Conservation (phyloP, 2,329 filamentous ascomycete genomes). For the Trichoderma semiorbis region DNA sequence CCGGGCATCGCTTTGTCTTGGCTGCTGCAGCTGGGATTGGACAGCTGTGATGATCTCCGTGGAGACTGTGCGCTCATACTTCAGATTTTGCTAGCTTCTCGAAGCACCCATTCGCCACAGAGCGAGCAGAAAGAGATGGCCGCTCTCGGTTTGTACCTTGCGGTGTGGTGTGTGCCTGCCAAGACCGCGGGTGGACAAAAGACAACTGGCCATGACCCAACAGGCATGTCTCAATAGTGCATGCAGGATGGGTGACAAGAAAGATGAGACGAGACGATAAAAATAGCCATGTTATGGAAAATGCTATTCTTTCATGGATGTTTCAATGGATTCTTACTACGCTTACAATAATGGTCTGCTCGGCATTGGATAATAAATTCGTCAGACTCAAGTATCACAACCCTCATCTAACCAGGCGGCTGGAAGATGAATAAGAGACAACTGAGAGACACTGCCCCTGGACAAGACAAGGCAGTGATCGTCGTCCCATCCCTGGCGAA, state of each 20-base stretch:
- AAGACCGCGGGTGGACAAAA: neutral
- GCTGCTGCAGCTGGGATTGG: slow-evolving; percentile 8
- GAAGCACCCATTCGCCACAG: neutral
- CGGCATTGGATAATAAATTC: neutral
- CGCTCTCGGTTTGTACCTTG: neutral
- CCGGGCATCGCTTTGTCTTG: neutral
- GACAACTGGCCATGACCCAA: neutral
- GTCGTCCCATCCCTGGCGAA: neutral
- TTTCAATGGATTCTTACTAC: neutral
- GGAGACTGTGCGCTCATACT: neutral
- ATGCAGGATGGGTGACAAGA: neutral
- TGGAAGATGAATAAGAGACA: neutral
- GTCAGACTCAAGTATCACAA: neutral
- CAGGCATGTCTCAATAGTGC: neutral
- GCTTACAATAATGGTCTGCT: neutral
- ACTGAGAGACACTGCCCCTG: neutral
- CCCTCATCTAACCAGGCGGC: neutral
- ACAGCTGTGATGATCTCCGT: neutral
- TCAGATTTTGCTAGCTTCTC: neutral
- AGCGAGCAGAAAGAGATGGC: neutral
- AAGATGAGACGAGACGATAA: neutral
- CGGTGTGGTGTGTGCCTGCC: slow-evolving; percentile 12
- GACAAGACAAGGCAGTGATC: neutral
- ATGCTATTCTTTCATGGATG: neutral
- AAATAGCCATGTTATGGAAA: neutral